Conservation (phyloP, 257 asterid species). For the Ballota nigra region DNA sequence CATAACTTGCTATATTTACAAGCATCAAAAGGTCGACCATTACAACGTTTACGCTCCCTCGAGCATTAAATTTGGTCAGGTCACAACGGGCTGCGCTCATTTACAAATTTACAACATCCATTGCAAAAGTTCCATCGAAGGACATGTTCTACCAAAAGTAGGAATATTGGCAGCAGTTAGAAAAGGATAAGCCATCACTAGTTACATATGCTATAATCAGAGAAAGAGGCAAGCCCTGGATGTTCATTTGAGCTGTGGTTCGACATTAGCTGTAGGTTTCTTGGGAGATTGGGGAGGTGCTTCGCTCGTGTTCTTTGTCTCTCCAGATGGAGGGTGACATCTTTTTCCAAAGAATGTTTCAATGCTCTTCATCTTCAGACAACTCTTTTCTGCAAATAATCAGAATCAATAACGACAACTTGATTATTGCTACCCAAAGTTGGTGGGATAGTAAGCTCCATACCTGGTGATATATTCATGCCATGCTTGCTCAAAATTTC, state of each 20-base stretch:
- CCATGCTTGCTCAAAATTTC: conserved; percentile 68
- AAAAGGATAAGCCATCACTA: too few species aligned
- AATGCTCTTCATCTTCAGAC: conserved; percentile 49
- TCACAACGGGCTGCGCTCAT: background rate
- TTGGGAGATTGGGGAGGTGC: conserved; percentile 39
- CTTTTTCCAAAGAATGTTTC: conserved; percentile 59
- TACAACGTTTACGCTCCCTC: background rate
- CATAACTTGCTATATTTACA: background rate
- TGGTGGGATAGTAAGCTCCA: background rate
- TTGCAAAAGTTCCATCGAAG: background rate
- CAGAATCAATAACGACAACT: background rate
- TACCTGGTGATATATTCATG: conserved; percentile 64
- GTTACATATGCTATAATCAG: background rate
- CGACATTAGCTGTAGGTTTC: conserved; percentile 28
- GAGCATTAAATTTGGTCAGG: background rate
- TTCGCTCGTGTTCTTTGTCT: conserved; percentile 29
- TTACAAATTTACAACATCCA: background rate
- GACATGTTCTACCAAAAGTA: background rate
- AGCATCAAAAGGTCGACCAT: background rate
- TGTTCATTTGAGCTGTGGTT: background rate
- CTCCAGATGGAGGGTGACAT: conserved; percentile 54
- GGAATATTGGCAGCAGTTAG: background rate
- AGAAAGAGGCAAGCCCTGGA: too few species aligned
- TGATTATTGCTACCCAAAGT: background rate
- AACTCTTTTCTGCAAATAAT: conserved; percentile 44